Conservation (phyloP, 2,329 filamentous ascomycete species). For the Cryoendolithus antarcticus region DNA sequence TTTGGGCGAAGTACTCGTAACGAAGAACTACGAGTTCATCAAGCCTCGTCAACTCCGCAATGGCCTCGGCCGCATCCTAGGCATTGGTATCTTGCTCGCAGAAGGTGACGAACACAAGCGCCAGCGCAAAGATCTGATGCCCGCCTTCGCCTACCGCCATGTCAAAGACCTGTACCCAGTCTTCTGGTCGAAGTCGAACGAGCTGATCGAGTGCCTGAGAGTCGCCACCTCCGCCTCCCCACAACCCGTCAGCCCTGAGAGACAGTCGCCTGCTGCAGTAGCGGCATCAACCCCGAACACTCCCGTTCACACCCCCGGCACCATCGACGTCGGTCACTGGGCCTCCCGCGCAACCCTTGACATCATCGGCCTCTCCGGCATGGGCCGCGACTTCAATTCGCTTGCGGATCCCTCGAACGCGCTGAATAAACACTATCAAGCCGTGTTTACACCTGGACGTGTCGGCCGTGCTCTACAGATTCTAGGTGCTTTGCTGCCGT, state of each 20-base stretch:
- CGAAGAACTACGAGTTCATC: conserved; percentile 39
- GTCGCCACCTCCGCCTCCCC: conserved; percentile 20
- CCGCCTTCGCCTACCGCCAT: conserved; percentile 38
- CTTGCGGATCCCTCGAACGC: conserved; percentile 39
- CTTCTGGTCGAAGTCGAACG: conserved; percentile 37
- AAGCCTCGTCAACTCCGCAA: conserved; percentile 35
- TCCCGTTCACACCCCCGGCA: conserved; percentile 18
- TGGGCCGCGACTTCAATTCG: conserved; percentile 44
- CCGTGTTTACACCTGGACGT: conserved; percentile 36
- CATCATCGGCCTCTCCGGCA: conserved; percentile 45
- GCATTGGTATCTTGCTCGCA: conserved; percentile 61
- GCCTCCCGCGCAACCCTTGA: conserved; percentile 42
- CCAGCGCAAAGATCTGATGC: conserved; percentile 36
- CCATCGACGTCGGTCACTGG: conserved; percentile 35
- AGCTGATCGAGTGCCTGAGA: conserved; percentile 24
- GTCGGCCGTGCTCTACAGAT: conserved; percentile 46
- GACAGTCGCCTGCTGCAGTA: background rate
- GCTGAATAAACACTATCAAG: conserved; percentile 40
- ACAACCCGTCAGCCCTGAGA: conserved; percentile 2
- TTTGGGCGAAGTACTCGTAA: conserved; percentile 37
- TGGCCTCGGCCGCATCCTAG: conserved; percentile 51
- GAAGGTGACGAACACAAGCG: conserved; percentile 85
- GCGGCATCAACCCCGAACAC: conserved; percentile 3
- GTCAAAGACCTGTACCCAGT: conserved; percentile 37
- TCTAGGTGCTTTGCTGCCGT: conserved; percentile 34